These are phyloP conservation scores for Phytophthora idaei DNA, from an alignment of 352 stramenopile species.

Conservation along the genomic window DNA sequence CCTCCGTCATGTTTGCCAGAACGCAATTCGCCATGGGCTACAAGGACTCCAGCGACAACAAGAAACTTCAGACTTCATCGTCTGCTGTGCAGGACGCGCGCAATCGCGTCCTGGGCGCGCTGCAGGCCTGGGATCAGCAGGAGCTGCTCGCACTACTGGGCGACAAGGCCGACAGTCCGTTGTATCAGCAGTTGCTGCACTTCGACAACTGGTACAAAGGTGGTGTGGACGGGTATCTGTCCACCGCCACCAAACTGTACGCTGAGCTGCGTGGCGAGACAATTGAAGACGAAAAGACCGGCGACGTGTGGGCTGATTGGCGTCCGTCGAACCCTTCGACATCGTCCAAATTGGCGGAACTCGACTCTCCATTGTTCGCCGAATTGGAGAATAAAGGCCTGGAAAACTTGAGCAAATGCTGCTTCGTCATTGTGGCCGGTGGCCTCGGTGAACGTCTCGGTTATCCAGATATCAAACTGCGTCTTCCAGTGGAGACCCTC, in stretches of 20 bases:
- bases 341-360: conserved; percentile 25
- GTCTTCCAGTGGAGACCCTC: conserved; percentile 93
- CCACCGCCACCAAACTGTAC: conserved; percentile 54
- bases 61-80: neutral
- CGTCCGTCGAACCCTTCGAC: conserved; percentile 52
- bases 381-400: conserved; percentile 60
- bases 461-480: conserved; percentile 97
- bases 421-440: conserved; percentile 97
- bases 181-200: conserved; percentile 57
- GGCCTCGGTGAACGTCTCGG: conserved; percentile 97
- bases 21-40: conserved; percentile 35
- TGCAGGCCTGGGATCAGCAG: conserved; percentile 48
- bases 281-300: conserved; percentile 4
- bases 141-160: conserved; percentile 47
- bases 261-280: conserved; percentile 31
- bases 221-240: conserved; percentile 61
- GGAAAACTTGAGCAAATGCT: conserved; percentile 73
- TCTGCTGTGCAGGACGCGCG: conserved; percentile 1
- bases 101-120: conserved; percentile 29
- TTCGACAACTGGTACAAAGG: conserved; percentile 75
- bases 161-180: conserved; percentile 8
- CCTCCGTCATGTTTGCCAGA: conserved; percentile 17
- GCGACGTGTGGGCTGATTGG: conserved; percentile 47
- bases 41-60: conserved; percentile 19
- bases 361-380: conserved; percentile 47